phyloP scores from a whole-genome alignment of 1,284 basidiomycete genomes.

The Pseudozyma tsukubaensis region DNA sequence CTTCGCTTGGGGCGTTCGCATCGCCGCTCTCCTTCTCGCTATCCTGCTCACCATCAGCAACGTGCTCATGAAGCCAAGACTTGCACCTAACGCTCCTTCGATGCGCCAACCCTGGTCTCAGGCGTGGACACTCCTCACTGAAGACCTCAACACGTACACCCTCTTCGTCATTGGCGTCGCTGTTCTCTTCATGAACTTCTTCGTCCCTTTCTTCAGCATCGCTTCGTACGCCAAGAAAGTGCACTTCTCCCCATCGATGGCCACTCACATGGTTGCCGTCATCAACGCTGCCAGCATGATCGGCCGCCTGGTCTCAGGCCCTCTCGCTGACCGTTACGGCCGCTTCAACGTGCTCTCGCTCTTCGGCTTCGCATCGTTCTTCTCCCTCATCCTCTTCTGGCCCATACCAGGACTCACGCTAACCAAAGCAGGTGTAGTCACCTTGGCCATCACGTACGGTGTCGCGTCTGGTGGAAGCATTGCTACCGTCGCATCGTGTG shows the following conservation, averaged over 20 bases:
- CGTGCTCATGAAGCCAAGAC: conserved; percentile 31
- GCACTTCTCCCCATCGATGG: conserved; percentile 24
- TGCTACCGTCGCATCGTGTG: conserved; percentile 37
- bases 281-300: conserved; percentile 45
- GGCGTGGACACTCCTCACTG: conserved; percentile 18
- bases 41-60: conserved; percentile 39
- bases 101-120: conserved; percentile 37
- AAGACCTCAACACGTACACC: conserved; percentile 26
- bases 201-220: conserved; percentile 50
- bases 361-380: conserved; percentile 25
- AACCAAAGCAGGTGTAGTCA: conserved; percentile 39
- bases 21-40: conserved; percentile 34
- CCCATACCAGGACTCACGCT: conserved; percentile 38
- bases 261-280: conserved; percentile 40
- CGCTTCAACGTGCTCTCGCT: conserved; percentile 41
- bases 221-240: conserved; percentile 42
- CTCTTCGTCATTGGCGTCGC: conserved; percentile 38
- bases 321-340: conserved; percentile 35
- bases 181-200: conserved; percentile 49
- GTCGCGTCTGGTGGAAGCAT: conserved; percentile 38
- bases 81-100: conserved; percentile 15
- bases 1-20: conserved; percentile 38
- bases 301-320: conserved; percentile 37
- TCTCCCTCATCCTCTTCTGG: conserved; percentile 39
- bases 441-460: conserved; percentile 32